Evolutionary conservation across 805 yeast species (phyloP).

Genomic region (Grigorovia transvaalensis): DNA sequence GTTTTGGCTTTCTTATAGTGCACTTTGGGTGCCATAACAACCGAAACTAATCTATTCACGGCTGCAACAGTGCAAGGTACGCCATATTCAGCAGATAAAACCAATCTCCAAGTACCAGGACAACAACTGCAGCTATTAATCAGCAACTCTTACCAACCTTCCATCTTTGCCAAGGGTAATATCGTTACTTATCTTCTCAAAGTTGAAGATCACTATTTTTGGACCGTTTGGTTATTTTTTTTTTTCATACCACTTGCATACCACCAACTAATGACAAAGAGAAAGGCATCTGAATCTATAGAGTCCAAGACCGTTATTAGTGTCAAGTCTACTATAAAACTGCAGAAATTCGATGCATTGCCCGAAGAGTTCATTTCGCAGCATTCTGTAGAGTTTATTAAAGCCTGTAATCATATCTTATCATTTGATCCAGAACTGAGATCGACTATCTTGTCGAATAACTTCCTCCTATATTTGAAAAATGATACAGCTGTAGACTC

Average conservation of each 20-base stretch:
- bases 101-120: no score
- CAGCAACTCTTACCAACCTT: no score
- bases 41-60: no score
- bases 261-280: background rate
- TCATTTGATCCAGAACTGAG: slow-evolving; percentile 30
- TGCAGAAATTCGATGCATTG: slow-evolving; percentile 2
- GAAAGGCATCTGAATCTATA: background rate
- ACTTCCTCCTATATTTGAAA: slow-evolving; percentile 2
- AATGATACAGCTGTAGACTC: background rate
- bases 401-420: slow-evolving; percentile 29
- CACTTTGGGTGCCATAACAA: no score
- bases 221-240: background rate
- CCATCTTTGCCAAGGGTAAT: no score
- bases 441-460: slow-evolving; percentile 7
- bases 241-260: no score
- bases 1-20: no score
- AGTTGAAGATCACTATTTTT: no score
- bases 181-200: background rate
- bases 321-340: background rate
- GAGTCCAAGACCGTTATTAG: background rate
- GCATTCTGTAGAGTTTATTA: slow-evolving; percentile 28
- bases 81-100: no score
- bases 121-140: no score
- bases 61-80: no score
- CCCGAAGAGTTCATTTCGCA: slow-evolving; percentile 17